Evolutionary conservation across 176 grass and related monocot genomes (phyloP).

Genomic region (Carex scoparia): DNA sequence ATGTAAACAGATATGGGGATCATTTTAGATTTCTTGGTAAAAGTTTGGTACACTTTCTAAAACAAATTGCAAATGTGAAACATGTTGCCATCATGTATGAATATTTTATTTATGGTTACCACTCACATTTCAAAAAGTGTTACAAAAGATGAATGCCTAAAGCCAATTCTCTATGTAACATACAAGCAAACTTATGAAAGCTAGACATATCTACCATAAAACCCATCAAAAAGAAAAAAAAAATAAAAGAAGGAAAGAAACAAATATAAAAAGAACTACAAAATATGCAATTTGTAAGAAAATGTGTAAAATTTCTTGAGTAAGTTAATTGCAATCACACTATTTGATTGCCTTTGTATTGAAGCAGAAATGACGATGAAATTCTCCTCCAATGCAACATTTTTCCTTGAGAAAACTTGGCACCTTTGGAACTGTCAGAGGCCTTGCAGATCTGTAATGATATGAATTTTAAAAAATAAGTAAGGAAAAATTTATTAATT

Average conservation of each 20-base stretch:
- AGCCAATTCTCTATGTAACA: slow-evolving; percentile 9
- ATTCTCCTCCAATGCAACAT: slow-evolving; percentile 72
- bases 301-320: background rate
- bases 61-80: background rate
- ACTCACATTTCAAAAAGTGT: background rate
- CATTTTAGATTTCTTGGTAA: background rate
- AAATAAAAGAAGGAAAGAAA: background rate
- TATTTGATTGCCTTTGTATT: slow-evolving; percentile 50
- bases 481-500: background rate
- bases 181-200: background rate
- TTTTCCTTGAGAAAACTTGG: slow-evolving; percentile 75
- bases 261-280: slow-evolving; percentile 5
- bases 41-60: background rate
- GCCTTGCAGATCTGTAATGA: slow-evolving; percentile 54
- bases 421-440: slow-evolving; percentile 70
- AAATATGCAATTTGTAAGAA: slow-evolving; percentile 16
- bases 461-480: background rate
- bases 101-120: background rate
- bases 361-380: slow-evolving; percentile 82
- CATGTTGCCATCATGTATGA: background rate
- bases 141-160: background rate
- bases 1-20: background rate
- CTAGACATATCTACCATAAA: slow-evolving; percentile 8
- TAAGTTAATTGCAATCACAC: background rate
- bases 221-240: background rate